These are phyloP conservation scores for Kernera saxatilis DNA, from an alignment of 345 rosid species.

Conservation along the genomic window DNA sequence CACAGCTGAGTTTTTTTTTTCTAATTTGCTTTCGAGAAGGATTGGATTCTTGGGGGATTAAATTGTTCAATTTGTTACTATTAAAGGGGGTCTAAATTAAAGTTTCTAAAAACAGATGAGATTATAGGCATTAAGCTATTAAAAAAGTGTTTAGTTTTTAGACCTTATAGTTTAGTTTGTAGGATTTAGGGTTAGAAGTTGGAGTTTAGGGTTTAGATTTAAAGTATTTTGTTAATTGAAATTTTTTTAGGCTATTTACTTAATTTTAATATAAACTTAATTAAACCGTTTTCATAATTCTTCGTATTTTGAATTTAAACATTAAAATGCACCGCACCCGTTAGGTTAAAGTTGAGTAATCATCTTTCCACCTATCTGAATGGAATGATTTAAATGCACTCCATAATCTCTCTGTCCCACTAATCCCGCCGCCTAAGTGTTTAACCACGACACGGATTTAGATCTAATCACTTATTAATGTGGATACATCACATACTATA, in stretches of 20 bases:
- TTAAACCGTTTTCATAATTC: not conserved
- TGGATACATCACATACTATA: not conserved
- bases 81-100: no score
- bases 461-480: constrained; percentile 5
- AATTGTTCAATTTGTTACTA: no score
- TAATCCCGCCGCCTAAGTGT: constrained; percentile 24
- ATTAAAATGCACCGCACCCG: not conserved
- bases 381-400: not conserved
- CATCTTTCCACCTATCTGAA: not conserved
- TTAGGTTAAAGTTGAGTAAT: not conserved
- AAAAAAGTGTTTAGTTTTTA: not conserved
- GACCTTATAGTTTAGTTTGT: no score
- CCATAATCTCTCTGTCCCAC: constrained; percentile 13
- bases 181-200: not conserved
- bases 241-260: not conserved
- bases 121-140: not conserved
- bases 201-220: not conserved
- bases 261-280: no score
- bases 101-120: no score
- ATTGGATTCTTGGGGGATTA: no score
- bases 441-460: constrained; percentile 15
- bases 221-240: not conserved
- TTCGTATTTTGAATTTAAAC: not conserved
- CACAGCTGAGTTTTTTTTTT: no score
- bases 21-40: no score